A percentile compares a stretch with the other conserved stretches of the same genome.
Conservation (phyloP, 1,139 yeast genomes). For the Pichia sp. region DNA sequence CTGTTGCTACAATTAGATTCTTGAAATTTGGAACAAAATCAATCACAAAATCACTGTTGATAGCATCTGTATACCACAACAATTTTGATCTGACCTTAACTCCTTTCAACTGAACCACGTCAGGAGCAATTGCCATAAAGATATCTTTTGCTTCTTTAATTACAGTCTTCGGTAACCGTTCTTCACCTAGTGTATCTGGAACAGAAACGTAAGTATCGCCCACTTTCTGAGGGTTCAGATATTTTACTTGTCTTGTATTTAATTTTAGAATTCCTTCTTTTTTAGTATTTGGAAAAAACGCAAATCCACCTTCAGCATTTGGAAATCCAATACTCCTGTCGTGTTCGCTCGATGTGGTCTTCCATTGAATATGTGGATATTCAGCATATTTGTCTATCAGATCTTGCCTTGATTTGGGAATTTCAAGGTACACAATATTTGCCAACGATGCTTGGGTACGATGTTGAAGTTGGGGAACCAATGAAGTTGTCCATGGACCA, state of each 20-base stretch:
- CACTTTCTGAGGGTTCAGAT: constrained; percentile 19
- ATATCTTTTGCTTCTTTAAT: constrained; percentile 19
- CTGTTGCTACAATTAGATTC: constrained; percentile 31
- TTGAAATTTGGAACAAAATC: constrained; percentile 30
- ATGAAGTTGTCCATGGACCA: constrained; percentile 40
- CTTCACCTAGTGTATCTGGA: constrained; percentile 15
- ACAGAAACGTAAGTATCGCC: constrained; percentile 16
- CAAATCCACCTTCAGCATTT: constrained; percentile 3
- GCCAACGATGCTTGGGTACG: constrained; percentile 9
- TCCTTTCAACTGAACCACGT: constrained; percentile 19
- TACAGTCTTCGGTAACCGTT: constrained; percentile 17
- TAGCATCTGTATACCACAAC: constrained; percentile 32
- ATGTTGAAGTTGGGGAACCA: constrained; percentile 26
- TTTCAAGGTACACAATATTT: constrained; percentile 28
- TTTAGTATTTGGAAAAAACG: constrained; percentile 21
- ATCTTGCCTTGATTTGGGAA: constrained; percentile 32
- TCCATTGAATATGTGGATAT: constrained; percentile 21
- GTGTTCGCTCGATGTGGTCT: constrained; percentile 16
- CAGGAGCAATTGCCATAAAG: constrained; percentile 16
- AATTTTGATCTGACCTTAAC: constrained; percentile 18
- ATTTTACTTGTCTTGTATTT: constrained; percentile 21
- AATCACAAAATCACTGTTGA: constrained; percentile 31
- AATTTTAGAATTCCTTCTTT: constrained; percentile 20
- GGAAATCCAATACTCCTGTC: constrained; percentile 10
- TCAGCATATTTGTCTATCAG: constrained; percentile 29